phyloP scores from a whole-genome alignment of 306 rosid species.

The Prosopis cineraria region DNA sequence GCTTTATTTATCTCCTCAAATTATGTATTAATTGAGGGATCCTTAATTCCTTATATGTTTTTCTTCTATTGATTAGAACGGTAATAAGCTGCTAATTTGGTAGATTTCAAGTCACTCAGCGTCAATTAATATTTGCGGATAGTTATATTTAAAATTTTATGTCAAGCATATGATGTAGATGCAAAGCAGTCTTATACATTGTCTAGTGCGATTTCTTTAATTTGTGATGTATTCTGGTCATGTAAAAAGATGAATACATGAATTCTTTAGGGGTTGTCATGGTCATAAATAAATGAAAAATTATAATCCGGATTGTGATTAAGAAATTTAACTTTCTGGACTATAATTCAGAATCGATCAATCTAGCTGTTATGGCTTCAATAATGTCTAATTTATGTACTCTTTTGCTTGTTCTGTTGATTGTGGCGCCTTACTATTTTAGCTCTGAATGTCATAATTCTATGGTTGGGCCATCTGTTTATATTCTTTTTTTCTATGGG shows the following conservation, averaged over 20 bases:
- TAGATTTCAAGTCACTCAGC: background rate
- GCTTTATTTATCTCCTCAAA: constrained; percentile 2
- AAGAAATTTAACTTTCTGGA: background rate
- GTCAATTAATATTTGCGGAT: background rate
- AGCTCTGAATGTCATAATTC: background rate
- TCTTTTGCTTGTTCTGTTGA: background rate
- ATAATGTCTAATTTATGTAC: background rate
- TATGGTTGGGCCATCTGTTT: background rate
- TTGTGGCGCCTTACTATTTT: background rate
- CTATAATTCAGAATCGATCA: background rate
- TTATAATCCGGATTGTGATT: background rate
- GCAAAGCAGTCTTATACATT: background rate
- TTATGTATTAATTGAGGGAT: background rate
- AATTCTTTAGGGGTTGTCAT: background rate
- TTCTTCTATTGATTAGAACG: background rate
- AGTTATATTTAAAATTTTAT: background rate
- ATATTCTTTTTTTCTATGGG: background rate
- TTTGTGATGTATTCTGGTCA: background rate
- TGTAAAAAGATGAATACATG: background rate
- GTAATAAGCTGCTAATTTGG: background rate
- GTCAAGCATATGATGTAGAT: background rate
- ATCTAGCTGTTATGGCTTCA: constrained; percentile 2
- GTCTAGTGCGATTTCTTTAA: background rate
- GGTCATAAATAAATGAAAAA: background rate
- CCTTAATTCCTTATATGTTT: background rate